A percentile compares a stretch with the other conserved stretches of the same genome.
These are phyloP conservation scores for Microcyclospora tardicrescens DNA, from an alignment of 2,329 filamentous ascomycete genomes.

Conservation along the genomic window DNA sequence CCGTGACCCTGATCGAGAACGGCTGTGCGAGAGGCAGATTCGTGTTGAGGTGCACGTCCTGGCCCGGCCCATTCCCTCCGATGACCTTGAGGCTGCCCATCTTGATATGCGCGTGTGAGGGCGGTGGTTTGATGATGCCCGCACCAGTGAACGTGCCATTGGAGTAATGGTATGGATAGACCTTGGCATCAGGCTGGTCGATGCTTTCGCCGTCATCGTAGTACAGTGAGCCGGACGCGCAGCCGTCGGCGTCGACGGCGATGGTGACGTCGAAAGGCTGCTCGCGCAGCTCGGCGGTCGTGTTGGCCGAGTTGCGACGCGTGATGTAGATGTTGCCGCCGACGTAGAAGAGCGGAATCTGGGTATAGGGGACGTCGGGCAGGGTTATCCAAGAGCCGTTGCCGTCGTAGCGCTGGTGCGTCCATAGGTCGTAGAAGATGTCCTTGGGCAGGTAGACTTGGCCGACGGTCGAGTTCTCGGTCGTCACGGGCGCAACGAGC, in stretches of 20 bases:
- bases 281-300: conserved; percentile 48
- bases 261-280: conserved; percentile 60
- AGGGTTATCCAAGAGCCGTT: conserved; percentile 33
- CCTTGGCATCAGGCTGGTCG: conserved; percentile 40
- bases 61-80: no score
- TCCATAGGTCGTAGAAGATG: conserved; percentile 49
- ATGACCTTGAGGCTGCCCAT: no score
- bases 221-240: conserved; percentile 55
- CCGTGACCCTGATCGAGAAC: no score
- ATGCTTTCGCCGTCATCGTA: conserved; percentile 65
- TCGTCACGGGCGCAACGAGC: conserved; percentile 44
- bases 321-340: conserved; percentile 53
- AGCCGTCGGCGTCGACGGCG: conserved; percentile 49
- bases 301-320: conserved; percentile 44
- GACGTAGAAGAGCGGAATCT: conserved; percentile 55
- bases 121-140: no score
- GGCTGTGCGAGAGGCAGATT: no score
- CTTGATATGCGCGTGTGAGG: no score
- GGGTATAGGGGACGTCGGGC: conserved; percentile 33
- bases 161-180: conserved; percentile 48
- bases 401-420: conserved; percentile 34
- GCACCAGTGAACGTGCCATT: conserved; percentile 34
- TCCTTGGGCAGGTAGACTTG: conserved; percentile 45
- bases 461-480: conserved; percentile 39
- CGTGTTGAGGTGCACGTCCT: no score